Conservation (phyloP, 2,329 filamentous ascomycete genomes). For the Pseudohalonectria lignicola region DNA sequence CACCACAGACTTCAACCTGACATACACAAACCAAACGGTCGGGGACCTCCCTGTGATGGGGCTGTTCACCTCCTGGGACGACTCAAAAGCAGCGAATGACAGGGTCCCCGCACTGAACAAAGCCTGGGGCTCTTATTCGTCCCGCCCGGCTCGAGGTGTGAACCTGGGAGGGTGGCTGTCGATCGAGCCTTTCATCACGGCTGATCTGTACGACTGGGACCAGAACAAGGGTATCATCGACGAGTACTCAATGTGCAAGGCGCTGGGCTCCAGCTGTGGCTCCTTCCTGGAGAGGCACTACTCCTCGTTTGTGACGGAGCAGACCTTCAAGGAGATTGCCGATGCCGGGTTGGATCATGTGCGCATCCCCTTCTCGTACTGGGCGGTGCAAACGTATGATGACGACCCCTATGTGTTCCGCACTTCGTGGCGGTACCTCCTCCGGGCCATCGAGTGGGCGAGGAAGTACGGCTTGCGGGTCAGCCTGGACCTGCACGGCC, state of each 20-base stretch:
- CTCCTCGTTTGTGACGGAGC: slow-evolving; percentile 73
- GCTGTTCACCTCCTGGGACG: slow-evolving; percentile 75
- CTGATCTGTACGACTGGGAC: slow-evolving; percentile 72
- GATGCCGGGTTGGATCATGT: slow-evolving; percentile 90
- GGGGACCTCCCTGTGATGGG: slow-evolving; percentile 89
- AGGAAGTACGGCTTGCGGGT: slow-evolving; percentile 85
- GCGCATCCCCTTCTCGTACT: slow-evolving; percentile 92
- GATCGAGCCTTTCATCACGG: slow-evolving; percentile 90
- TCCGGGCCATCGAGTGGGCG: slow-evolving; percentile 87
- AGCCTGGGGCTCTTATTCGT: slow-evolving; percentile 65
- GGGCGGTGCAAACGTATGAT: slow-evolving; percentile 79
- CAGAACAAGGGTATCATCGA: slow-evolving; percentile 60
- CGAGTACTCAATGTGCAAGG: slow-evolving; percentile 68
- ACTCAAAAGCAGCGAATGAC: slow-evolving; percentile 65
- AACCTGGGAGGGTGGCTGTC: slow-evolving; percentile 92
- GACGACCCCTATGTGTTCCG: slow-evolving; percentile 80
- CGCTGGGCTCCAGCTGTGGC: slow-evolving; percentile 58
- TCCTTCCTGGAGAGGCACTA: slow-evolving; percentile 81
- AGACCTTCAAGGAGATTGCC: slow-evolving; percentile 74
- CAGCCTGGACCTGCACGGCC: slow-evolving; percentile 85
- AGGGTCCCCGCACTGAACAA: slow-evolving; percentile 70
- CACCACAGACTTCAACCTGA: slow-evolving; percentile 85
- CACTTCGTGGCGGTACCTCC: slow-evolving; percentile 84
- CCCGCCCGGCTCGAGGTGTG: slow-evolving; percentile 73
- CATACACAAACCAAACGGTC: slow-evolving; percentile 76